phyloP scores from a whole-genome alignment of 495 filamentous ascomycete species.

The Thermothielavioides terrestris region DNA sequence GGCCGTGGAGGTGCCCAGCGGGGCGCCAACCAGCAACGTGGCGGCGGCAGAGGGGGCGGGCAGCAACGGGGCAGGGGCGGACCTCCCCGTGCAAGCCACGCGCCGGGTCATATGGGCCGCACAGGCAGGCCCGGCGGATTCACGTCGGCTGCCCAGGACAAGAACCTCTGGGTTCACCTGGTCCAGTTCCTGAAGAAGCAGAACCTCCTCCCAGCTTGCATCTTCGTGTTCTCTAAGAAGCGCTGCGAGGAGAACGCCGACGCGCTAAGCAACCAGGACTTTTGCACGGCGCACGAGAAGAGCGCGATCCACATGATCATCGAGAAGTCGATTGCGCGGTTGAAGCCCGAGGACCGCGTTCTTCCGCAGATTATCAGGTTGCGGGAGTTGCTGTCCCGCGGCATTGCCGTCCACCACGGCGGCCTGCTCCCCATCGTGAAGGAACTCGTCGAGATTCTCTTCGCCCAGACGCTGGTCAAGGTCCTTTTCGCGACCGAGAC shows the following conservation, averaged over 20 bases:
- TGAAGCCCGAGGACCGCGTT: constrained; percentile 82
- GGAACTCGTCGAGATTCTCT: constrained; percentile 94
- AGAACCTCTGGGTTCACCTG: constrained; percentile 93
- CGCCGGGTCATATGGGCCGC: constrained; percentile 75
- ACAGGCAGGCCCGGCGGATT: constrained; percentile 74
- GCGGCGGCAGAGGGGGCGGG: constrained; percentile 49
- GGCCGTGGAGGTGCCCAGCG: constrained; percentile 42
- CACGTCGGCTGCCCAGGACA: constrained; percentile 83
- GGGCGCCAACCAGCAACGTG: constrained; percentile 46
- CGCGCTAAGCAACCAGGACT: constrained; percentile 88
- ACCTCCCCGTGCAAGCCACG: constrained; percentile 48
- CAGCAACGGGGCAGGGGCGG: constrained; percentile 51
- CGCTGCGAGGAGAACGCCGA: constrained; percentile 95
- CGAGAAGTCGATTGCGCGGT: constrained; percentile 84
- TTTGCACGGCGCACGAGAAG: constrained; percentile 85
- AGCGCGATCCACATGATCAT: constrained; percentile 96
- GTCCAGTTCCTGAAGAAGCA: constrained; percentile 84
- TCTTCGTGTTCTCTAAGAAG: constrained; percentile 98
- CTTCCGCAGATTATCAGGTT: constrained; percentile 86
- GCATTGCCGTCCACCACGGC: constrained; percentile 94
- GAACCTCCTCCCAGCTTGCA: constrained; percentile 79
- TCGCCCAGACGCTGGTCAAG: constrained; percentile 89
- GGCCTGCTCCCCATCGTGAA: constrained; percentile 94
- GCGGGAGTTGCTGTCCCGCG: constrained; percentile 74
- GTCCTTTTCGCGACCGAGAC: constrained; percentile 96